Base-by-base conservation (phyloP, 768 basidiomycete species). In the Omphalotus guepiniiformis region DNA sequence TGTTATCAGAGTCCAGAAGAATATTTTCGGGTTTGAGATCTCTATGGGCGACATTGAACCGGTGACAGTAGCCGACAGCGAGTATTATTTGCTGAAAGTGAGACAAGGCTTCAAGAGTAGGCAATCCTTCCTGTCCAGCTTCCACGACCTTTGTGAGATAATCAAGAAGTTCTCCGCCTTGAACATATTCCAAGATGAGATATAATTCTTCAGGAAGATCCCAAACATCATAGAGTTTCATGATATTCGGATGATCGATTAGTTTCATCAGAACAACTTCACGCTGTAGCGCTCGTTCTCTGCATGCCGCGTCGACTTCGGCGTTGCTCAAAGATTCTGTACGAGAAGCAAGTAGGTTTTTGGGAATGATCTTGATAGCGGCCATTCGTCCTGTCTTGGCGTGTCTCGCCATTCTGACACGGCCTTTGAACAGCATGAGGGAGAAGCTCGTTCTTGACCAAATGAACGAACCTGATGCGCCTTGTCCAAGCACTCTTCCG, bases 181-280 rank as follows among this genome's bases (percentile, higher is more conserved):
- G 87, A 52, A 94, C 83, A 64, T 94, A 96, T 69, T 97, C 94
- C 56, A 95, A 82, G 57, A 98, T 85, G 51, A 98, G 82, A 63
- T 82, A 96, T 54, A 95, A 79, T 49, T 94, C 84, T 26, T 80
- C 78, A 3, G 85, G 85, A 0, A 93, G 93, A 67, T 98, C 93
- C 92, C 91, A 97, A 53, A 98, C 93, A 61, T 98, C 94, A 69
- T 93, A 94, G 23, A 98, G 79, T 48, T 83, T 85, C 79, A 96
- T 81, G 54, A 98, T 82, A 63, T 95, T 93, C 2, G 93, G 93
- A 61, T 98, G 93, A 53, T 94, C 85, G 55, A 96, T 85, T 52
- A 96, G 82, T 65, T 96, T 98, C 93, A 98, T 94, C 59, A 96
- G 85, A 51, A 94, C 91, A 42, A 96, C 95, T 67, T 98, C 94